Conservation (phyloP, 2,329 filamentous ascomycete genomes). For the Neofusicoccum ribis region DNA sequence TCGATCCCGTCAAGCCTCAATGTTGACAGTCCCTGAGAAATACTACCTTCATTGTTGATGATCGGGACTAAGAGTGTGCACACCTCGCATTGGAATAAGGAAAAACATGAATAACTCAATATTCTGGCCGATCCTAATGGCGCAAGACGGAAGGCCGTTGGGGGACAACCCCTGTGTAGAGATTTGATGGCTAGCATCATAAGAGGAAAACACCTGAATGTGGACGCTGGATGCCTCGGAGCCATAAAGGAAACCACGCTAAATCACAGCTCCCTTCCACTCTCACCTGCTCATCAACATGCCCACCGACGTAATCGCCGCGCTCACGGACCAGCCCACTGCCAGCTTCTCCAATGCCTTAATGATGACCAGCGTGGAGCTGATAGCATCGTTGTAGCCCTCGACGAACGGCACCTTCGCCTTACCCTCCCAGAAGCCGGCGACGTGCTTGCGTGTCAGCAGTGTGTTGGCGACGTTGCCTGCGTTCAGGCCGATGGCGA, state of each 20-base stretch:
- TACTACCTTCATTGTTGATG: too few relatives aligned
- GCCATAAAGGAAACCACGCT: not conserved
- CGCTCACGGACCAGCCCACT: not conserved
- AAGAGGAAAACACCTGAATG: too few relatives aligned
- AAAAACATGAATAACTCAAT: too few relatives aligned
- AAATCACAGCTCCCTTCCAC: not conserved
- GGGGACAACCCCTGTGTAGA: too few relatives aligned
- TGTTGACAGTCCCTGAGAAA: too few relatives aligned
- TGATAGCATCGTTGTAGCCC: slow-evolving; percentile 39
- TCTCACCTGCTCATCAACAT: not conserved
- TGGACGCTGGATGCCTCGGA: too few relatives aligned
- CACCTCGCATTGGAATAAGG: not conserved
- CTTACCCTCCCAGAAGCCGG: slow-evolving; percentile 35
- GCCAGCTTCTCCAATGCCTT: slow-evolving; percentile 1
- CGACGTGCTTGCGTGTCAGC: slow-evolving; percentile 30
- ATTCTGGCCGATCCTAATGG: too few relatives aligned
- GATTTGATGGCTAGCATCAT: too few relatives aligned
- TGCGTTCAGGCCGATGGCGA: slow-evolving; percentile 19
- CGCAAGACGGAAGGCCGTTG: too few relatives aligned
- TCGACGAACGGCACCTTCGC: slow-evolving; percentile 36
- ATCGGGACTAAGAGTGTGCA: too few relatives aligned
- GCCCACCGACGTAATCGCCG: not conserved
- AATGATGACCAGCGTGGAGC: slow-evolving; percentile 3
- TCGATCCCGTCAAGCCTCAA: too few relatives aligned
- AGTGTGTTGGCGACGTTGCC: slow-evolving; percentile 24